Percentiles rank a stretch among this genome's conserved stretches.
These are phyloP conservation scores for Aspergillus fructus DNA, from an alignment of 2,329 filamentous ascomycete species.

Conservation along the genomic window DNA sequence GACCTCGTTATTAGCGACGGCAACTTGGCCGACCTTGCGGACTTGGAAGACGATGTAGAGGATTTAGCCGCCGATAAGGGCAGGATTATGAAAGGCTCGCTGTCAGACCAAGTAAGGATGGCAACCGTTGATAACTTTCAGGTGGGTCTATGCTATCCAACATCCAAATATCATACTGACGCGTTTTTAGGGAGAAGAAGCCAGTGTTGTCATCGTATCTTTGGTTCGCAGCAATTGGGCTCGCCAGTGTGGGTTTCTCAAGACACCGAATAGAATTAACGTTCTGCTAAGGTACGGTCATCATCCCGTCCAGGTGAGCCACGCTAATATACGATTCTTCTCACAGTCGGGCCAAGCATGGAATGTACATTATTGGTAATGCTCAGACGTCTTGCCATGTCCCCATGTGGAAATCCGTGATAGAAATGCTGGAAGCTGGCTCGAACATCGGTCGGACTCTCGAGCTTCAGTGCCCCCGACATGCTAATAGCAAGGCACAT, in stretches of 20 bases:
- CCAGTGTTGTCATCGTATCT: slow-evolving; percentile 7
- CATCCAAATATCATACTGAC: neutral
- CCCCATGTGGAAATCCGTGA: slow-evolving; percentile 15
- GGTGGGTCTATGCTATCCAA: neutral
- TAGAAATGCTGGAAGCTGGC: neutral
- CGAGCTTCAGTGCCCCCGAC: slow-evolving; percentile 13
- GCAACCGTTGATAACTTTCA: slow-evolving; percentile 14
- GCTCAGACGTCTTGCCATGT: slow-evolving; percentile 10
- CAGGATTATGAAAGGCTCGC: neutral
- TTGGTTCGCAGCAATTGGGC: slow-evolving; percentile 11
- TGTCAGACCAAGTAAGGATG: neutral
- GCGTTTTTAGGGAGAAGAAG: slow-evolving; percentile 10
- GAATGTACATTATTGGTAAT: slow-evolving; percentile 20
- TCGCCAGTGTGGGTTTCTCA: slow-evolving; percentile 9
- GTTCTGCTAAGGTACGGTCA: neutral
- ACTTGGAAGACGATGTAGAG: neutral
- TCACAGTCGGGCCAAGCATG: slow-evolving; percentile 16
- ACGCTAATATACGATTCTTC: neutral
- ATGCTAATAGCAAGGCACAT: neutral
- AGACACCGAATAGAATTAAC: slow-evolving; percentile 10
- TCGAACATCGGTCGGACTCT: slow-evolving; percentile 6
- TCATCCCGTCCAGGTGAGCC: neutral
- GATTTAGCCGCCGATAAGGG: neutral
- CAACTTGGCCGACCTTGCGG: neutral
- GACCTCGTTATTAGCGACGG: slow-evolving; percentile 4